Conservation (phyloP, 2,329 filamentous ascomycete genomes). For the Trichoderma atrobrunneum region DNA sequence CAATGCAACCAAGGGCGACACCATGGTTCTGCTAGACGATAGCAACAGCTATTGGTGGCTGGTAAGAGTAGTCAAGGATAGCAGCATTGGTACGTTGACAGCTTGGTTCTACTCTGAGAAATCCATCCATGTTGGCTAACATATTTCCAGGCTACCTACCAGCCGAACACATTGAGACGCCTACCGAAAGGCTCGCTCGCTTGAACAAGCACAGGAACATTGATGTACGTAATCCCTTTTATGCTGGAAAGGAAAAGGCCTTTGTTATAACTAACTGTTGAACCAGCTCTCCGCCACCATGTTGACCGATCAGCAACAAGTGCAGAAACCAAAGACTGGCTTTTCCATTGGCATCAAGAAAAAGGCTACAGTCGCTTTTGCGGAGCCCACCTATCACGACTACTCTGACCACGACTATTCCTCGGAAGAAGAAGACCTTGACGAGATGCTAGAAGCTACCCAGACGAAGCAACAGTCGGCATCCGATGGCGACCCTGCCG, state of each 20-base stretch:
- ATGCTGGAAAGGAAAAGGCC: not conserved
- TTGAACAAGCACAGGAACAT: slow-evolving; percentile 98
- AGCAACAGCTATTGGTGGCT: slow-evolving; percentile 99
- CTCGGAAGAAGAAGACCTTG: slow-evolving; percentile 63
- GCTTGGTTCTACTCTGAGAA: not conserved
- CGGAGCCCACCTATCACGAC: slow-evolving; percentile 81
- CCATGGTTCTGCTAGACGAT: slow-evolving; percentile 96
- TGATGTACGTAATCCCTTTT: slow-evolving; percentile 61
- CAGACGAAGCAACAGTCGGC: slow-evolving; percentile 32
- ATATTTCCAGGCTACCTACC: slow-evolving; percentile 74
- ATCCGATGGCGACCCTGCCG: slow-evolving; percentile 35
- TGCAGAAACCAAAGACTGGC: slow-evolving; percentile 67
- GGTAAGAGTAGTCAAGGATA: slow-evolving; percentile 94
- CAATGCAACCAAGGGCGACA: slow-evolving; percentile 97
- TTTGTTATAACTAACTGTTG: not conserved
- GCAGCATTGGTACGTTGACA: slow-evolving; percentile 68
- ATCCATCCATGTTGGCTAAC: not conserved
- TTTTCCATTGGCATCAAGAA: slow-evolving; percentile 79
- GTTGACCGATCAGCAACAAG: slow-evolving; percentile 52
- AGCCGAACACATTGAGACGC: slow-evolving; percentile 97
- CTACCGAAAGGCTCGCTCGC: slow-evolving; percentile 87
- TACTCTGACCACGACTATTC: slow-evolving; percentile 86
- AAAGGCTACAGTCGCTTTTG: slow-evolving; percentile 78
- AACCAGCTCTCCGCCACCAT: slow-evolving; percentile 58
- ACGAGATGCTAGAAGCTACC: slow-evolving; percentile 40